Evolutionary conservation across 352 stramenopile genomes (phyloP).

Genomic region (Detonula confervacea): DNA sequence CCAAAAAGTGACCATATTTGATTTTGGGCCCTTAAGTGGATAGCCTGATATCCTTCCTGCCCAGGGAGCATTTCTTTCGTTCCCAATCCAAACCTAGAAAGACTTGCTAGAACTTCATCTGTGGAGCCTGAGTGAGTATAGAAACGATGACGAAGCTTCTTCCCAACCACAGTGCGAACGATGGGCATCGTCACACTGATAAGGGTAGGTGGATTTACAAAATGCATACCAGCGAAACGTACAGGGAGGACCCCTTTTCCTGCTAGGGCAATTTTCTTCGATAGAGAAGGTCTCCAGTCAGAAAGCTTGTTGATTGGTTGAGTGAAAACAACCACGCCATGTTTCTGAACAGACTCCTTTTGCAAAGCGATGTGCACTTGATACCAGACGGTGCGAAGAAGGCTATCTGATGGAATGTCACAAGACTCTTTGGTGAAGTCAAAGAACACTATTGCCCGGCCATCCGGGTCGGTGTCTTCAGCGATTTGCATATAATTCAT

Average conservation of each 20-base stretch:
- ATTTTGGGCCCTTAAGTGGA: no score
- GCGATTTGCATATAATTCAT: conserved; percentile 4
- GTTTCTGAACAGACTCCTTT: conserved; percentile 42
- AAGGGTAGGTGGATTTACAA: background rate
- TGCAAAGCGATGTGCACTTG: conserved; percentile 39
- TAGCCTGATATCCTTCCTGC: no score
- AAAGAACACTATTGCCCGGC: conserved; percentile 42
- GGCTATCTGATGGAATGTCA: conserved; percentile 25
- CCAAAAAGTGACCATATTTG: no score
- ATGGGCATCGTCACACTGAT: no score
- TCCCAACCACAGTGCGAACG: no score
- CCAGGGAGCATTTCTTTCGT: no score
- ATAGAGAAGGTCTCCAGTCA: background rate
- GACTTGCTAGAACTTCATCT: no score
- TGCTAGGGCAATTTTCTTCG: background rate
- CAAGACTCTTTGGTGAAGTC: conserved; percentile 40
- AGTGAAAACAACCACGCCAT: conserved; percentile 37
- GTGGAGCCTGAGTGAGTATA: no score
- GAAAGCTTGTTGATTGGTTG: background rate
- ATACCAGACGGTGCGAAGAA: conserved; percentile 53
- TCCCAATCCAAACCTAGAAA: no score
- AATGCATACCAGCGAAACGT: background rate
- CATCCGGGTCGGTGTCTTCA: conserved; percentile 14
- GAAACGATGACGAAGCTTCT: no score
- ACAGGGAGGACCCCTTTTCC: background rate